Percentiles rank a stretch among this genome's conserved stretches.
Evolutionary conservation across 768 basidiomycete genomes (phyloP).

Genomic region (Fibroporia radiculosa): DNA sequence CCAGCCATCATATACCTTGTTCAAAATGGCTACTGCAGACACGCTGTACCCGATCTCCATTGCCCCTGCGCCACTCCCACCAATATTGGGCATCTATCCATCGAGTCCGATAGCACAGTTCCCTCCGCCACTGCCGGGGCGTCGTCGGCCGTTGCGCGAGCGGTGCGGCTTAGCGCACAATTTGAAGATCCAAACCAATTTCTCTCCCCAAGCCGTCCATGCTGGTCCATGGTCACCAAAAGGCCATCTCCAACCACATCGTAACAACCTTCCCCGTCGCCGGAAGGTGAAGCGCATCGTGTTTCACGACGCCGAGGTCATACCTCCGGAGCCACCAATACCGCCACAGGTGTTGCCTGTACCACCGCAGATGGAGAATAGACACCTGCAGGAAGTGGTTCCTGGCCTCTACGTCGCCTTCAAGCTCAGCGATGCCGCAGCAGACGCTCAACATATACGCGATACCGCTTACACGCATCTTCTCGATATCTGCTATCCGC

Average conservation of each 20-base stretch:
- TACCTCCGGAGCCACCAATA: background rate
- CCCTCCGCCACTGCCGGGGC: slow-evolving; percentile 8
- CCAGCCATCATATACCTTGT: background rate
- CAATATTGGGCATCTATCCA: slow-evolving; percentile 7
- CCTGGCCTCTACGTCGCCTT: slow-evolving; percentile 19
- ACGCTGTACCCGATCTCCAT: background rate
- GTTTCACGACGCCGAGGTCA: slow-evolving; percentile 5
- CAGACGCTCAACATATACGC: slow-evolving; percentile 2
- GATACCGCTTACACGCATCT: slow-evolving; percentile 19
- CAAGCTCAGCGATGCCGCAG: slow-evolving; percentile 1
- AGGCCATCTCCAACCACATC: slow-evolving; percentile 19
- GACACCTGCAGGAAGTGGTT: slow-evolving; percentile 17
- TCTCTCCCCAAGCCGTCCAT: slow-evolving; percentile 2
- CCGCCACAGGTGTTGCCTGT: background rate
- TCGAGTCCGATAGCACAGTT: slow-evolving; percentile 13
- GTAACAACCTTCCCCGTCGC: slow-evolving; percentile 15
- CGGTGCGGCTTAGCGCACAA: slow-evolving; percentile 12
- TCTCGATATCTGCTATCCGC: slow-evolving; percentile 15
- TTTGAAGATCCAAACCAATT: slow-evolving; percentile 9
- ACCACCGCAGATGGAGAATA: slow-evolving; percentile 6
- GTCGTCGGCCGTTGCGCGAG: slow-evolving; percentile 11
- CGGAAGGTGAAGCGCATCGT: slow-evolving; percentile 13
- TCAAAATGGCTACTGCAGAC: background rate
- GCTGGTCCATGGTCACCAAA: slow-evolving; percentile 12
- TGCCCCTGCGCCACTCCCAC: background rate